Evolutionary conservation across 202 grass and related monocot genomes (phyloP), one percentile per base, ranked within the genome.

Genomic region (Dendrocalamus latiflorus): DNA sequence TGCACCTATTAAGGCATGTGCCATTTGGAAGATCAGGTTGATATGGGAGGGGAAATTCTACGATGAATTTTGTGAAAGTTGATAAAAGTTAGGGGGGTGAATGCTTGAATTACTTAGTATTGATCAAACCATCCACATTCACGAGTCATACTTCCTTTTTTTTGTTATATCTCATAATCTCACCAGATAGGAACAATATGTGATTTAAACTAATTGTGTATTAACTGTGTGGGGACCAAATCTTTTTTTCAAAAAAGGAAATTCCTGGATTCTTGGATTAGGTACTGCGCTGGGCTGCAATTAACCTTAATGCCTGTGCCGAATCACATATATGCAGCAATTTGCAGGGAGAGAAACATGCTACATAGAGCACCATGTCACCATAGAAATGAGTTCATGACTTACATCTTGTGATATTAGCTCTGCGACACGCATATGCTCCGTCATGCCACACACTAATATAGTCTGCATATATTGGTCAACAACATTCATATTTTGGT

Each of bases 361-460:
- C 14, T 80, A 76, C 37, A 85, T 65, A 20, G 26, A 85, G 15
- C 37, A 81, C 9, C 64, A 89, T 56, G 63, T 30, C 38, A 25
- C 26, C 45, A 71, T 65, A 56, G 45, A 73, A 82, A 77, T 7
- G 8, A 77, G 28, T 78, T 47, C 26, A 73, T 44, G 13, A 83
- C 92, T 93, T 93, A 98, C 95, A 93, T 98, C 89, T 87, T 87
- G 77, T 74, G 28, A 74, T 86, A 98, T 90, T 81, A 90, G 88
- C 53, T 98, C 70, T 39, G 85, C 70, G 26, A 91, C 86, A 54
- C 26, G 83, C 73, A 72, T 87, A 74, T 87, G 77, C 86, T 93
- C 83, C 43, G 61, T 56, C 60, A 59, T 82, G 74, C 79, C 81
- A 59, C 85, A 86, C 71, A 89, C 90, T 65, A 88, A 72, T 84